Conservation (phyloP, 345 rosid species). For the Mercurialis annua region DNA sequence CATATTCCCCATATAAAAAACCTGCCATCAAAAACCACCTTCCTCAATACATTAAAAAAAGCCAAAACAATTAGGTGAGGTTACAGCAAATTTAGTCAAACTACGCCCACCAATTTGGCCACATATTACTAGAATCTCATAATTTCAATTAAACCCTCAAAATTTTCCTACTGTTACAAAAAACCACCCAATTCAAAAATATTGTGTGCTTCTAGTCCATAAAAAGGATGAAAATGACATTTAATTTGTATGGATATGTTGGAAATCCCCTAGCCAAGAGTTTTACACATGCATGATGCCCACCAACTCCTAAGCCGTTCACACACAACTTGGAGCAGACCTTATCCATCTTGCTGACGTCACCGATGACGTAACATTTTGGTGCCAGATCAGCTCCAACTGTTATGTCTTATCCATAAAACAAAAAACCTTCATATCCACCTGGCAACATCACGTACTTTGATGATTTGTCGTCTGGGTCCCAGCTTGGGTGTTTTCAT, state of each 20-base stretch:
- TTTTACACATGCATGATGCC: background rate
- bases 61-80: background rate
- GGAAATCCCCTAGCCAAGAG: constrained; percentile 12
- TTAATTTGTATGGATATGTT: background rate
- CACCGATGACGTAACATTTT: background rate
- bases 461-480: background rate
- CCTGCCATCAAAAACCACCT: background rate
- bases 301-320: constrained; percentile 3
- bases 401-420: constrained; percentile 1
- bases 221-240: constrained; percentile 27
- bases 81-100: background rate
- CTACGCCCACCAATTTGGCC: constrained; percentile 7
- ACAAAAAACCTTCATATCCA: background rate
- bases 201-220: background rate
- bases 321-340: background rate
- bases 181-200: background rate
- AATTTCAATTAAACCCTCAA: background rate
- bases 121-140: background rate
- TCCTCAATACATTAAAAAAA: background rate
- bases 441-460: background rate
- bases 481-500: constrained; percentile 21
- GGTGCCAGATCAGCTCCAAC: background rate
- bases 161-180: too few species aligned
- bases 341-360: background rate
- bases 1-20: too few species aligned